Base-by-base conservation (phyloP, 441 rosid genomes). In the Adansonia madagascariensis region DNA sequence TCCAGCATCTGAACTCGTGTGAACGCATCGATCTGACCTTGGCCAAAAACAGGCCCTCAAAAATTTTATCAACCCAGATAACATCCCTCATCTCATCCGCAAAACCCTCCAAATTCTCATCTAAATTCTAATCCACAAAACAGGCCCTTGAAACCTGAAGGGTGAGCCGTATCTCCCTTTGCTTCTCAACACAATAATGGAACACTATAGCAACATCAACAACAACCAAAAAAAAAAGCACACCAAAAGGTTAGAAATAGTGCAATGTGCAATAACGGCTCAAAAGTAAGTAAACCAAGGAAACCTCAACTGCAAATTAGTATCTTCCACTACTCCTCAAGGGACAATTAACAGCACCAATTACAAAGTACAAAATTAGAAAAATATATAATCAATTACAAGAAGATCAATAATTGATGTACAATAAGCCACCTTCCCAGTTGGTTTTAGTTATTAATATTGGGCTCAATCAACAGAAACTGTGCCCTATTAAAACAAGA, bases 61-160 rank as follows among this genome's bases (percentile, higher is more conserved):
- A 80, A 91, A 85, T 85, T 89, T 93, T 89, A 95, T 91, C 70
- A 92, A 90, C 81, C 84, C 97, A 75, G 95, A 88, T 84, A 95
- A 87, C 99, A 95, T 95, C 91, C 99, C 97, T 95, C 98, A 95
- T 95, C 92, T 93, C 97, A 88, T 78, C 91, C 82, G 85, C 80
- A 83, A 82, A 87, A 75, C 86, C 90, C 88, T 81, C 90, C 79
- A 18, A 79, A 77, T 67, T 76, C 80, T 84, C 86, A 85, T 86
- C 81, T 83, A 57, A 82, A 60, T 35, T 56, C 69, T 71, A 61
- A 71, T 35, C 39, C 39, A 78, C 55, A 75, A 39, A 80, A 61
- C 57, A 31, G 52, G 57, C 59, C 77, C 79, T 55, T 11, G 59
- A 46, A 79, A 67, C n/a, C 60, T 15, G 70, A 66, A 67, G 20